A percentile compares a stretch with the other conserved stretches of the same genome.
Conservation (phyloP, 805 yeast species). For the Candida boleticola region DNA sequence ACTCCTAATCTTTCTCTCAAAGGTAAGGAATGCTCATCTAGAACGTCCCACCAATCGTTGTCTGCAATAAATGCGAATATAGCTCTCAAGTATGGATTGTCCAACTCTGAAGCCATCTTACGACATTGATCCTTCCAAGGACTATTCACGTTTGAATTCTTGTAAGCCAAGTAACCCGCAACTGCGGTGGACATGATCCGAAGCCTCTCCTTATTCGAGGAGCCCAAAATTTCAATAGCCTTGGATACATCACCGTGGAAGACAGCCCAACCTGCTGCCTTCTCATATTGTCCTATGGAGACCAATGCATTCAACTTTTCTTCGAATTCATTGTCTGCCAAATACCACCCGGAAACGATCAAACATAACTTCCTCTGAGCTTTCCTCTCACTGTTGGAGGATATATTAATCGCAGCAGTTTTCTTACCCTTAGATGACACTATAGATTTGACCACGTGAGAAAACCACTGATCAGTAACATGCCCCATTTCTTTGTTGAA, state of each 20-base stretch:
- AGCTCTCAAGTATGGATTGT: conserved; percentile 85
- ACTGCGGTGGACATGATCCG: conserved; percentile 88
- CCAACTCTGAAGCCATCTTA: conserved; percentile 80
- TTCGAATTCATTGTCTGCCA: conserved; percentile 72
- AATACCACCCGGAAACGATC: conserved; percentile 88
- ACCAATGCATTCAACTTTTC: conserved; percentile 59
- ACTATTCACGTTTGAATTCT: conserved; percentile 56
- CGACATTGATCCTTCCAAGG: conserved; percentile 95
- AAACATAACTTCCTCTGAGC: conserved; percentile 75
- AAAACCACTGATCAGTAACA: conserved; percentile 39
- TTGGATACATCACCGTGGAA: conserved; percentile 84
- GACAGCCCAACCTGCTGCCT: conserved; percentile 98
- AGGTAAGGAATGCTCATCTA: conserved; percentile 87
- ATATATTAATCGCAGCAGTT: conserved; percentile 45
- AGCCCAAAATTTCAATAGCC: conserved; percentile 76
- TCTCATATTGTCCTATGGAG: conserved; percentile 60
- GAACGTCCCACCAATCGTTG: conserved; percentile 93
- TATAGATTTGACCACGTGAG: conserved; percentile 52
- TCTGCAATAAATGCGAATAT: conserved; percentile 93
- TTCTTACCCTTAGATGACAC: conserved; percentile 47
- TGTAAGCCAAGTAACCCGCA: conserved; percentile 80
- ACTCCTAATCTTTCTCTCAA: conserved; percentile 86
- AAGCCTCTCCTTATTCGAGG: conserved; percentile 68
- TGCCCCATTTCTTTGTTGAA: conserved; percentile 24
- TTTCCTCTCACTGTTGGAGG: conserved; percentile 47